These are phyloP conservation scores for Solanum bukasovii DNA, from an alignment of 257 asterid genomes.

Conservation along the genomic window DNA sequence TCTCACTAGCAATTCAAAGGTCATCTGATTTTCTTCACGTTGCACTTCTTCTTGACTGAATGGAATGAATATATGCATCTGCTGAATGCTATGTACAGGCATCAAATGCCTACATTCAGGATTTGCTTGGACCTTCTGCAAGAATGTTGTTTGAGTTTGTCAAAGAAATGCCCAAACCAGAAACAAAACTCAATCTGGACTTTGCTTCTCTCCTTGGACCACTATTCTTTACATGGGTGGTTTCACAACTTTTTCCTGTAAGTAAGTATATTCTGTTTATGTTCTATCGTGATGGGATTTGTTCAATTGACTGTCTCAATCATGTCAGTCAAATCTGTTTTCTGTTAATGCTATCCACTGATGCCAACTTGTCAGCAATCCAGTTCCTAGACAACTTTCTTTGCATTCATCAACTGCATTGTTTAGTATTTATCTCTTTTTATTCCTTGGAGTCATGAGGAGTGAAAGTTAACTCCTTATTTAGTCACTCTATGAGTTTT, in stretches of 20 bases:
- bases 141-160: slow-evolving; percentile 68
- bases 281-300: not conserved
- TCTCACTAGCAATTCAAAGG: not conserved
- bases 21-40: not conserved
- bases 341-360: not conserved
- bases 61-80: not conserved
- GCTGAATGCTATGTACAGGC: slow-evolving; percentile 39
- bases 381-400: not conserved
- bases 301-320: not conserved
- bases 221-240: slow-evolving; percentile 85
- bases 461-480: not conserved
- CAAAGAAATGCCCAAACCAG: slow-evolving; percentile 96
- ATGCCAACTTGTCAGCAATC: not conserved
- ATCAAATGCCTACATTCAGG: slow-evolving; percentile 80
- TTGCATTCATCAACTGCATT: not conserved
- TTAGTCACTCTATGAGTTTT: not conserved
- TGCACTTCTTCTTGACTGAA: not conserved
- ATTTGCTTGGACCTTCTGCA: slow-evolving; percentile 60
- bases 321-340: not conserved
- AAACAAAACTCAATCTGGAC: slow-evolving; percentile 66
- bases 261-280: slow-evolving; percentile 21
- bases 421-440: not conserved
- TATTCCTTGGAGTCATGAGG: not conserved
- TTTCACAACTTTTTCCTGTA: slow-evolving; percentile 78
- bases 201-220: slow-evolving; percentile 94